Base-by-base conservation (phyloP, 164 flowering plant species). In the Aristolochia contorta region DNA sequence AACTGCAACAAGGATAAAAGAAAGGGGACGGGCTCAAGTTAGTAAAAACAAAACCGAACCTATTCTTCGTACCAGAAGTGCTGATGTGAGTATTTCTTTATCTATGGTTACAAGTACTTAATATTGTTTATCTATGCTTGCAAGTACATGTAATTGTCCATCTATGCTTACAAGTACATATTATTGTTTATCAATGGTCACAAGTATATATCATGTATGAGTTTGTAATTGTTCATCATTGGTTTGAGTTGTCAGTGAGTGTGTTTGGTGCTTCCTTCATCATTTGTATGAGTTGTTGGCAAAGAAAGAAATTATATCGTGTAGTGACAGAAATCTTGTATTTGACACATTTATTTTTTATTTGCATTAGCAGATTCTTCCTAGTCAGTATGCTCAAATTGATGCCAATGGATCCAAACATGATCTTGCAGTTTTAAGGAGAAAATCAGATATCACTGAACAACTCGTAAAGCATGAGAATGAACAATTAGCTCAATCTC, bases 1-100 rank as follows among this genome's bases (percentile, higher is more conserved):
- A 14, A 57, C 62, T 14, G 57, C 64, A 21, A 50, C 69, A 54
- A 65, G 70, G 30, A 57, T 59, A 1, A 74, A 63, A 56, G 79
- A 71, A 47, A 65, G 64, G 51, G 27, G 71, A n/a, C 67, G 65
- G 14, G 57, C 75, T 45, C 58, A 59, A 13, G 57, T 61, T 47
- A 45, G 59, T 57, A 77, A 65, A 71, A 63, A 56, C 19, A 73
- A 71, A 51, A 49, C 18, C 12, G 69, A 54, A 58, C 71, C 74
- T 16, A 24, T 61, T 19, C 18, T 55, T 47, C 71, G 76, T 21
- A 54, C 62, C 55, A 70, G 63, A 22, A 72, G 78, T 59, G 71
- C 75, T 56, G 65, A 45, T 57, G 91, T 82, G 61, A 74, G 84
- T 76, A 12, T 18, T 54, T 15, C 5, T 46, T 21, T n/a, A 21